A percentile compares a stretch with the other conserved stretches of the same genome.
phyloP scores from a whole-genome alignment of 129 eudicot species.

The Centrapalus pauciflorus region DNA sequence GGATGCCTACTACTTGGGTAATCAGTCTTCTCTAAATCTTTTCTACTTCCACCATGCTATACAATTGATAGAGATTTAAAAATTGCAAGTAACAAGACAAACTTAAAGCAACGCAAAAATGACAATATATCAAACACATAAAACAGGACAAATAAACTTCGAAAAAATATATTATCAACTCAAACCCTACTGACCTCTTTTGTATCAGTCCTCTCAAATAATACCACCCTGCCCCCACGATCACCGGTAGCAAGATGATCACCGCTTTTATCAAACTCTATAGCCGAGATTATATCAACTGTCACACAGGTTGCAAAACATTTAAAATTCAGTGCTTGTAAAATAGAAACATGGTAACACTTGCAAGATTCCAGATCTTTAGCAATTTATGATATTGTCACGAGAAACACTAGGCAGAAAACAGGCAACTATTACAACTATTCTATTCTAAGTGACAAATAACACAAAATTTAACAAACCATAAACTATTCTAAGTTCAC shows the following conservation, averaged over 20 bases:
- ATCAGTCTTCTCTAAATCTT: conserved; percentile 79
- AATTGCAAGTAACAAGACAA: background rate
- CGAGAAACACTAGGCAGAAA: conserved; percentile 3
- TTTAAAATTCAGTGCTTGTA: no score
- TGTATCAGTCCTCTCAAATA: conserved; percentile 92
- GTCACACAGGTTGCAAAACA: conserved; percentile 25
- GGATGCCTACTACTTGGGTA: conserved; percentile 79
- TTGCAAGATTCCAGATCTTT: background rate
- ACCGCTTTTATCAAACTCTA: conserved; percentile 98
- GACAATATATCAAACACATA: background rate
- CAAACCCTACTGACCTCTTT: conserved; percentile 57
- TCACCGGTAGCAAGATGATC: conserved; percentile 99
- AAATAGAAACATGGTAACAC: background rate
- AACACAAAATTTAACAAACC: background rate
- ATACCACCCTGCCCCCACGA: conserved; percentile 98
- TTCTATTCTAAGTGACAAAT: no score
- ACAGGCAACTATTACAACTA: no score
- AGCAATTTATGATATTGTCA: conserved; percentile 7
- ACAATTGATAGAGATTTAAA: conserved; percentile 7
- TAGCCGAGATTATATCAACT: conserved; percentile 98
- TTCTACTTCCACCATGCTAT: conserved; percentile 77
- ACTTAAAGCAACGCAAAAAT: background rate
- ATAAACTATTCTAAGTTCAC: background rate
- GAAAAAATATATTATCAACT: conserved; percentile 4
- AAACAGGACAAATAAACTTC: background rate